These are phyloP conservation scores for Trifolium dubium DNA, from an alignment of 306 rosid species.

Conservation along the genomic window DNA sequence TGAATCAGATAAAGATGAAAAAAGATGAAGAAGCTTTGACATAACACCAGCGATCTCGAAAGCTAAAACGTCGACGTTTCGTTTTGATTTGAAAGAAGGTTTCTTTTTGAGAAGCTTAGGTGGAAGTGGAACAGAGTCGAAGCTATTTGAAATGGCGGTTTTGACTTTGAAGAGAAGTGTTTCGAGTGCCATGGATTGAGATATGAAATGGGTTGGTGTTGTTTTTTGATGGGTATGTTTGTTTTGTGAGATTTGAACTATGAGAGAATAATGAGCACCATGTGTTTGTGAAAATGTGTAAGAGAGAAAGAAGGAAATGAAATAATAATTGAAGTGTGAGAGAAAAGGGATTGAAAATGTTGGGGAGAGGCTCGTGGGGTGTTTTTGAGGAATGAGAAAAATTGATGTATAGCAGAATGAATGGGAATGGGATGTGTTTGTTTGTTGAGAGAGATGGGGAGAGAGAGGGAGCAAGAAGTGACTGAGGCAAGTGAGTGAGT, in stretches of 20 bases:
- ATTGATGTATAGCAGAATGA: constrained; percentile 43
- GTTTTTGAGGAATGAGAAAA: constrained; percentile 33
- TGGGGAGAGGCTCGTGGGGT: constrained; percentile 44
- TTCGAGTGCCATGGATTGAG: constrained; percentile 66
- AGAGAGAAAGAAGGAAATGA: not conserved
- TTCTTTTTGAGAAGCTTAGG: constrained; percentile 53
- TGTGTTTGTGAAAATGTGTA: constrained; percentile 41
- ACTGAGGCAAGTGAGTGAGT: constrained; percentile 14
- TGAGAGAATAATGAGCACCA: constrained; percentile 7
- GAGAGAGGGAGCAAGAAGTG: constrained; percentile 22
- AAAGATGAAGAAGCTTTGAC: constrained; percentile 89
- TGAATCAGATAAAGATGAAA: constrained; percentile 74
- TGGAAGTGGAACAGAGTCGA: constrained; percentile 59
- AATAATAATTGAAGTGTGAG: constrained; percentile 44
- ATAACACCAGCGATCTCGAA: constrained; percentile 81
- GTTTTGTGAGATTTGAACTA: constrained; percentile 13
- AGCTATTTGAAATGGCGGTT: constrained; percentile 61
- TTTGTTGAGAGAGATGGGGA: constrained; percentile 28
- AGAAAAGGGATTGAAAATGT: constrained; percentile 32
- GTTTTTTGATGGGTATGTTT: not conserved
- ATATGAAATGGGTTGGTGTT: not conserved
- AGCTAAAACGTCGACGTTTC: constrained; percentile 69
- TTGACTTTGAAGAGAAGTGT: constrained; percentile 78
- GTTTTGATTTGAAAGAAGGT: constrained; percentile 45
- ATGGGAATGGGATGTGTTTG: constrained; percentile 55